phyloP scores from a whole-genome alignment of 2,329 filamentous ascomycete genomes.

The Arthrinium phaeospermum region DNA sequence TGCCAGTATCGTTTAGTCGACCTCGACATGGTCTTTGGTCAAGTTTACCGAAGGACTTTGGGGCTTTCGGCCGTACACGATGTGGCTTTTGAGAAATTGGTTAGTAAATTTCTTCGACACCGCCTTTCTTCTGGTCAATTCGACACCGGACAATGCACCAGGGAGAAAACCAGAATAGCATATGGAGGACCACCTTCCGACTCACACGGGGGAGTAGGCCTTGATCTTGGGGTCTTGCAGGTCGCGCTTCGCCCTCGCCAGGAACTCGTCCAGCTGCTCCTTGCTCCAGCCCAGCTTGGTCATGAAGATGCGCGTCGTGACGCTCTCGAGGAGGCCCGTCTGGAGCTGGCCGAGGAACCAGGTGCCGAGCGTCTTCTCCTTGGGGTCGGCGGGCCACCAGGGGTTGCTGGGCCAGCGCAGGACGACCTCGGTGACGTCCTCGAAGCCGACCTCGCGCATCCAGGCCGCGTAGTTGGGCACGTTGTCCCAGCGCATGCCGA shows the following conservation, averaged over 20 bases:
- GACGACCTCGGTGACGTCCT: constrained; percentile 28
- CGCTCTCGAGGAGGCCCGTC: constrained; percentile 25
- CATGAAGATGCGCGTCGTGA: constrained; percentile 28
- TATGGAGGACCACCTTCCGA: not conserved
- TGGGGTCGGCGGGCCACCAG: constrained; percentile 31
- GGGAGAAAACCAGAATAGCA: not conserved
- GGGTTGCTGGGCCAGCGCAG: constrained; percentile 30
- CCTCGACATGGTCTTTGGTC: not conserved
- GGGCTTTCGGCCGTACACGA: constrained; percentile 22
- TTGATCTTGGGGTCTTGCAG: constrained; percentile 28
- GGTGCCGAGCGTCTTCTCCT: constrained; percentile 31
- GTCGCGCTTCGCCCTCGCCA: constrained; percentile 26
- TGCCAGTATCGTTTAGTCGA: not conserved
- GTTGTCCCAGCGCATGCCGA: constrained; percentile 22
- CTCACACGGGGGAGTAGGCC: constrained; percentile 26
- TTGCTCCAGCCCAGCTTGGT: constrained; percentile 27
- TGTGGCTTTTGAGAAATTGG: not conserved
- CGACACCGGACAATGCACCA: not conserved
- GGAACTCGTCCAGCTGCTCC: constrained; percentile 26
- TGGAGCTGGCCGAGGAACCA: constrained; percentile 20
- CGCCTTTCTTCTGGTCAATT: not conserved
- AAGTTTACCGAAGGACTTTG: not conserved
- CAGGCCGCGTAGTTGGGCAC: constrained; percentile 23
- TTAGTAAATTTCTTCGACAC: not conserved
- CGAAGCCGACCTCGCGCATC: constrained; percentile 30